Evolutionary conservation across 1,139 yeast species (phyloP), one percentile per base, ranked within the genome.

Genomic region (Meyerozyma sp.): DNA sequence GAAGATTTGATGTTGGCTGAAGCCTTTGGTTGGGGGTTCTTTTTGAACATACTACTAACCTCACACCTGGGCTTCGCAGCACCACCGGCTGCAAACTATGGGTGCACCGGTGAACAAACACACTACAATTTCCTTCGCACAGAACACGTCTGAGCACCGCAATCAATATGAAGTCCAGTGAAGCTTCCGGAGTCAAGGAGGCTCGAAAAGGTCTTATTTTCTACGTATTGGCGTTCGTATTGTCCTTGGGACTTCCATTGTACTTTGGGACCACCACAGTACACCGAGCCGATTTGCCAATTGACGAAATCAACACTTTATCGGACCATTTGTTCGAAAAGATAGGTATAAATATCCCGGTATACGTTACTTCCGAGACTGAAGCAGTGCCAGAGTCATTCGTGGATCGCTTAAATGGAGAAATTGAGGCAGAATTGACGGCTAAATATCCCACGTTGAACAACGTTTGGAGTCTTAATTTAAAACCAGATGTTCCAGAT

Each of bases 1-100:
- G 95, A 85, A 10, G 88, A 79, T 62, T 90, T 90, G 48, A 91
- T 73, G 55, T 87, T 87, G 8, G 95, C 79, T 41, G 81, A 71
- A 4, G 95, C 83, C 63, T 89, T 89, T 43, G 82, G 69, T 60
- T 78, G 68, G 8, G 56, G 53, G 4, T 46, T 34, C 39, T 50
- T 52, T 32, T 46, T 49, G 40, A 52, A 52, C 56, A 52, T 52
- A 18, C 7, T 9, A n/a, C 5, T 30, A 26, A 11, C 29, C 5
- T 9, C 29, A 3, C 7, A 10, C 13, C 29, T 27, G 13, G 13
- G 29, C 13, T 27, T 27, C 29, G 29, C 29, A 27, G 29, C 29
- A 27, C 29, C 29, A 11, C 29, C 13, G 29, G 29, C 29, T 27
- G 29, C 29, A 27, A 27, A n/a, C 29, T 27, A 27, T 27, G 29